Base-by-base conservation (phyloP, 768 basidiomycete species). In the Sporobolomyces phaffii region DNA sequence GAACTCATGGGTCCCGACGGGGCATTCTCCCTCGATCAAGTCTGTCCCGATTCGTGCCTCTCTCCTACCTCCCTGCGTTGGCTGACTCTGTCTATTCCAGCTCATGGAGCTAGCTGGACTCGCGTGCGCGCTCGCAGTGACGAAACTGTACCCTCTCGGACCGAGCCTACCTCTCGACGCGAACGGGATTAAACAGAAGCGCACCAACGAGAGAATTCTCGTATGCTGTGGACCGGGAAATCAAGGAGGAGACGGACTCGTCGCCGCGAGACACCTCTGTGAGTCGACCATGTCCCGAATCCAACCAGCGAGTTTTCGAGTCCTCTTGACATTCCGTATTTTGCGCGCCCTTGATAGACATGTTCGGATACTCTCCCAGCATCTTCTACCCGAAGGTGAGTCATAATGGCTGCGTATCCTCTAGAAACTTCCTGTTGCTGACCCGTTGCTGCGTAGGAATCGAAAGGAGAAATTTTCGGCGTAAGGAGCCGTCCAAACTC, bases 181-280 rank as follows among this genome's bases (percentile, higher is more conserved):
- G 34, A 84, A 85, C 49, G 71, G 71, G 6, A 28, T 72, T 51
- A 72, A 72, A 58, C 71, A 65, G 57, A 65, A 65, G 48, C 54
- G 71, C 5, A 82, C 81, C 49, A 85, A 89, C 76, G 83, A 82
- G 41, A 83, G 85, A 15, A 90, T 98, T 9, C 80, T 98, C n/a
- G 89, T 98, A 15, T 91, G 90, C 74, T 97, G 93, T 76, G 96
- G 96, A 22, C 93, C 96, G 10, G 96, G 96, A 45, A 98, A 98
- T 75, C 94, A 98, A 73, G 88, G 91, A 1, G 96, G 96, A 17
- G 96, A 99, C 78, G 96, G 96, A 5, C 81, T 99, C 0, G 94
- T 97, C 29, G 96, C 96, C 33, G 96, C 96, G 47, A 82, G 94
- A 48, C 96, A 99, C 79, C 83, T 99, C 11, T 85, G 90, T 89